A percentile compares a stretch with the other conserved stretches of the same genome.
Conservation (phyloP, 441 rosid genomes). For the Francoa sonchifolia region DNA sequence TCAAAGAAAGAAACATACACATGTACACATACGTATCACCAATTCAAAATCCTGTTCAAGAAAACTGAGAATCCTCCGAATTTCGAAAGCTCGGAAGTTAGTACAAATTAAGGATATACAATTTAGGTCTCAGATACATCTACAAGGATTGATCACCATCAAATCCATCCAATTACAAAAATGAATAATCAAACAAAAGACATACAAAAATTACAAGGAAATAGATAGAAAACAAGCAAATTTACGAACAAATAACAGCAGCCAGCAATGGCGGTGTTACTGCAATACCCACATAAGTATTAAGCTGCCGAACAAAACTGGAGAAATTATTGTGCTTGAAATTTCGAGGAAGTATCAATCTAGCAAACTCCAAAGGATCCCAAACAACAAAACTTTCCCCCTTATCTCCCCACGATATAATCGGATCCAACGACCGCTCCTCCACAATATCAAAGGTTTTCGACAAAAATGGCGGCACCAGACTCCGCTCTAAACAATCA, state of each 20-base stretch:
- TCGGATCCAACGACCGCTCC: slow-evolving; percentile 35
- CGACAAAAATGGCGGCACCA: slow-evolving; percentile 51
- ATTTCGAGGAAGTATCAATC: slow-evolving; percentile 42
- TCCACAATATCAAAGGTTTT: slow-evolving; percentile 59
- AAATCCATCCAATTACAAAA: slow-evolving; percentile 7
- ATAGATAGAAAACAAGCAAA: neutral
- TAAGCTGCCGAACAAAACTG: slow-evolving; percentile 71
- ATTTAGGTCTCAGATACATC: too few species aligned
- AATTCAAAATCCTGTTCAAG: too few species aligned
- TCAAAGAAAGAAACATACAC: too few species aligned
- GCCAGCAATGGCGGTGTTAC: slow-evolving; percentile 20
- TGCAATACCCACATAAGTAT: slow-evolving; percentile 66
- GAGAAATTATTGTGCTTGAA: slow-evolving; percentile 73
- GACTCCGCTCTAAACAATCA: slow-evolving; percentile 42
- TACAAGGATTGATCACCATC: slow-evolving; percentile 11
- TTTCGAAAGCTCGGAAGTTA: too few species aligned
- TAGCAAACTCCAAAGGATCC: slow-evolving; percentile 55
- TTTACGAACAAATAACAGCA: slow-evolving; percentile 15
- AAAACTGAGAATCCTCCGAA: too few species aligned
- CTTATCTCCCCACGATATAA: slow-evolving; percentile 47
- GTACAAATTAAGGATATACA: too few species aligned
- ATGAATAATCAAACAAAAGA: neutral
- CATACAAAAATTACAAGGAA: neutral
- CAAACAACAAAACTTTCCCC: slow-evolving; percentile 60
- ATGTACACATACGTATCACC: too few species aligned